Evolutionary conservation across 768 basidiomycete genomes (phyloP), one percentile per base, ranked within the genome.

Genomic region (Cystobasidiopsis lactophilus): DNA sequence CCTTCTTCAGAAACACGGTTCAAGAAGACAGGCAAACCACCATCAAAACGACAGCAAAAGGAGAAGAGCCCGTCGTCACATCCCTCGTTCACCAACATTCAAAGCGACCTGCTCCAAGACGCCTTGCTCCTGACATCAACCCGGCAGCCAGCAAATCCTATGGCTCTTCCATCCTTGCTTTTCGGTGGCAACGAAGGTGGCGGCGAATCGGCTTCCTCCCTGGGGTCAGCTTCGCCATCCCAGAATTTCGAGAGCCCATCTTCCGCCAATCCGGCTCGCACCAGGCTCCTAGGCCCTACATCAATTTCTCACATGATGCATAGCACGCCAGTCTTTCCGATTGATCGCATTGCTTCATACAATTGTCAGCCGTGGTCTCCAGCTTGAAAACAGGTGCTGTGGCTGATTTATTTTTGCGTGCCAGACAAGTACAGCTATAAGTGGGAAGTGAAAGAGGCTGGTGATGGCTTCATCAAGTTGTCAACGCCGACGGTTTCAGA

Each of bases 1-100:
- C 93, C 93, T 37, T 96, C 96, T 60, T 85, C 91, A 10, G 93
- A 96, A 67, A 98, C 91, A 0, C 80, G 91, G 19, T 98, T 95
- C 74, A 93, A 95, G 71, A 93, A 93, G 72, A 86, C 86, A 70
- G 80, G 82, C 59, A 53, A 78, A 40, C 82, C 86, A 61, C 79
- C 84, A 60, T n/a, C n/a, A 81, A n/a, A 50, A 67, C 70, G 1
- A 67, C 69, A 0, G 21, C 14, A n/a, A 24, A 43, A 19, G 46
- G 29, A 23, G 41, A 39, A n/a, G n/a, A n/a, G n/a, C n/a, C n/a
- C n/a, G n/a, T n/a, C n/a, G n/a, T n/a, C n/a, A n/a, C n/a, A n/a
- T n/a, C n/a, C n/a, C n/a, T n/a, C n/a, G n/a, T n/a, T n/a, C n/a
- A n/a, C n/a, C n/a, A n/a, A n/a, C n/a, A n/a, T n/a, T 54, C 5